phyloP scores from a whole-genome alignment of 768 basidiomycete genomes.

The Rhodocollybia butyracea region DNA sequence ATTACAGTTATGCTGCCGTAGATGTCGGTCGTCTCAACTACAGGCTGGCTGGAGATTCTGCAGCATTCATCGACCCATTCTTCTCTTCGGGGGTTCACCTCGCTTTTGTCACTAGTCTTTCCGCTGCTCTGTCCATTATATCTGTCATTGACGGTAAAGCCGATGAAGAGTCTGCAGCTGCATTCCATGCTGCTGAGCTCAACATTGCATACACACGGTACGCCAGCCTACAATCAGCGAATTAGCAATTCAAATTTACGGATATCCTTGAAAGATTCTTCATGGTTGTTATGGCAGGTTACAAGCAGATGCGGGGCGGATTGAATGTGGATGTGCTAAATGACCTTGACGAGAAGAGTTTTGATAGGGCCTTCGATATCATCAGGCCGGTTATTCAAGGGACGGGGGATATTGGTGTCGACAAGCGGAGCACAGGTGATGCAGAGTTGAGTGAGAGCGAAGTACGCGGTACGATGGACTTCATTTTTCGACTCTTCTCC shows the following conservation, averaged over 20 bases:
- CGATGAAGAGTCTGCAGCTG: constrained; percentile 31
- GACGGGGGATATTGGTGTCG: not conserved
- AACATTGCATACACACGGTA: not conserved
- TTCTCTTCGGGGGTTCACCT: constrained; percentile 53
- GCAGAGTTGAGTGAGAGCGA: constrained; percentile 1
- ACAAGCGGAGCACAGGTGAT: not conserved
- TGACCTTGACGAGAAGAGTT: constrained; percentile 45
- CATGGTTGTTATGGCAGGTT: constrained; percentile 44
- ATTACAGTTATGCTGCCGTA: constrained; percentile 32
- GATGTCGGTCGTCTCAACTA: constrained; percentile 28
- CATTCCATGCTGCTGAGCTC: not conserved
- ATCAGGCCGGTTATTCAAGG: constrained; percentile 34
- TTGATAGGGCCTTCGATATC: constrained; percentile 44
- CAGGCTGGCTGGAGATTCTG: constrained; percentile 32
- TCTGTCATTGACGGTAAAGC: constrained; percentile 28
- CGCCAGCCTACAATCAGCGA: constrained; percentile 4
- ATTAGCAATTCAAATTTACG: constrained; percentile 22
- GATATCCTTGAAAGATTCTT: constrained; percentile 29
- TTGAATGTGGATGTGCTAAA: constrained; percentile 28
- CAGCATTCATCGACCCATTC: constrained; percentile 62
- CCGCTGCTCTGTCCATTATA: constrained; percentile 32
- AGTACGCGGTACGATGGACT: not conserved
- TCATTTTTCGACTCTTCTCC: constrained; percentile 6
- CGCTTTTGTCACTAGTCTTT: constrained; percentile 34
- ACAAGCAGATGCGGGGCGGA: constrained; percentile 46